A percentile compares a stretch with the other conserved stretches of the same genome.
Evolutionary conservation across 116 monocot species (phyloP).

Genomic region (Papilionanthe hybrid): DNA sequence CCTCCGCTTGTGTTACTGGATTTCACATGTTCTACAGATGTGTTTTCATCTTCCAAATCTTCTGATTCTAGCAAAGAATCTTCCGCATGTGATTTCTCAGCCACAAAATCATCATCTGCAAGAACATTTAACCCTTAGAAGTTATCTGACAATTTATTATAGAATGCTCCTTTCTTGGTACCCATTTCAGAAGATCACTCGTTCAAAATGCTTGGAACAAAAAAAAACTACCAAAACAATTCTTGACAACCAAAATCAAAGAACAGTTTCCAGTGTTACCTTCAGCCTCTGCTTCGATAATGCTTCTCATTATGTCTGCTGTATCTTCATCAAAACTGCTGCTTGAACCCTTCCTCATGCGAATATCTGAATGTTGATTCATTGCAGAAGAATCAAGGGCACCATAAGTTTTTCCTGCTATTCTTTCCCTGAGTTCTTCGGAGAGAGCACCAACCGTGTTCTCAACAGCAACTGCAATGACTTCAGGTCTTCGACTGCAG

Average conservation of each 20-base stretch:
- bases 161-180: neutral
- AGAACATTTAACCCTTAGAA: neutral
- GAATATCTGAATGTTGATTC: slow-evolving; percentile 18
- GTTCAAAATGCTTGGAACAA: neutral
- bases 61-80: slow-evolving; percentile 21
- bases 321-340: slow-evolving; percentile 17
- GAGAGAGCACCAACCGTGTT: slow-evolving; percentile 52
- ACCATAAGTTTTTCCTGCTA: slow-evolving; percentile 47
- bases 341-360: slow-evolving; percentile 14
- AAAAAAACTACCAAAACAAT: neutral
- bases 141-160: neutral
- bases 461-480: slow-evolving; percentile 76
- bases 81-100: slow-evolving; percentile 16
- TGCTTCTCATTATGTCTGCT: slow-evolving; percentile 7
- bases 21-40: slow-evolving; percentile 15
- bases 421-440: slow-evolving; percentile 46
- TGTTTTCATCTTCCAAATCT: slow-evolving; percentile 22
- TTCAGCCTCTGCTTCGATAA: slow-evolving; percentile 16
- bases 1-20: slow-evolving; percentile 12
- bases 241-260: slow-evolving; percentile 1
- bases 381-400: slow-evolving; percentile 18
- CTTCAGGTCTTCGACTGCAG: slow-evolving; percentile 83
- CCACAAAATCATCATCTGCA: slow-evolving; percentile 22
- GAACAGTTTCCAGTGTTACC: slow-evolving; percentile 22
- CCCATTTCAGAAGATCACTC: neutral